A percentile compares a stretch with the other conserved stretches of the same genome.
Evolutionary conservation across 139 green algal species (phyloP).

Genomic region (Chlamydomonas sp.): DNA sequence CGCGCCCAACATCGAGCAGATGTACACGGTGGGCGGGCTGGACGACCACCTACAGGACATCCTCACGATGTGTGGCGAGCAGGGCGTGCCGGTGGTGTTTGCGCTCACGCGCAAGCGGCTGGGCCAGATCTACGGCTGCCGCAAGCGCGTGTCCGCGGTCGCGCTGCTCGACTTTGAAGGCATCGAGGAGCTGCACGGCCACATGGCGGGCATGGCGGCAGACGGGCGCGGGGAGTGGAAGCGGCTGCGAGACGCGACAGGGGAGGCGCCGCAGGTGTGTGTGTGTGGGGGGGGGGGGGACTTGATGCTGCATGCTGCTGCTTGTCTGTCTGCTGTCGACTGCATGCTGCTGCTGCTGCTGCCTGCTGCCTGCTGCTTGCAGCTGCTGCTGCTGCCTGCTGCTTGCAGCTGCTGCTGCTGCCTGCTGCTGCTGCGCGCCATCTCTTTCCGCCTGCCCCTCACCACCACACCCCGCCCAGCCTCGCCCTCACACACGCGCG

Average conservation of each 20-base stretch:
- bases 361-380: no score
- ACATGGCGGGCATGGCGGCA: neutral
- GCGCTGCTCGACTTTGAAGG: slow-evolving; percentile 56
- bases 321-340: neutral
- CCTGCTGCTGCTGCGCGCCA: neutral
- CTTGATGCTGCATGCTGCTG: no score
- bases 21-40: slow-evolving; percentile 46
- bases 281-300: no score
- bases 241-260: neutral
- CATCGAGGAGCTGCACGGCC: slow-evolving; percentile 20
- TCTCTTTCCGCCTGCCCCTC: neutral
- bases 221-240: neutral
- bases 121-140: slow-evolving; percentile 68
- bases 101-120: slow-evolving; percentile 69
- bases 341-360: neutral
- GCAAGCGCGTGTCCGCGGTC: slow-evolving; percentile 71
- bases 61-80: slow-evolving; percentile 35
- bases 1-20: slow-evolving; percentile 68
- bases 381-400: no score
- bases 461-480: neutral
- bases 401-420: no score
- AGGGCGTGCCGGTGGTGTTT: slow-evolving; percentile 55
- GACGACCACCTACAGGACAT: slow-evolving; percentile 52
- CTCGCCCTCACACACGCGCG: neutral
- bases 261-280: no score